These are phyloP conservation scores for Kuraishia cidri DNA, from an alignment of 805 yeast genomes.

Conservation along the genomic window DNA sequence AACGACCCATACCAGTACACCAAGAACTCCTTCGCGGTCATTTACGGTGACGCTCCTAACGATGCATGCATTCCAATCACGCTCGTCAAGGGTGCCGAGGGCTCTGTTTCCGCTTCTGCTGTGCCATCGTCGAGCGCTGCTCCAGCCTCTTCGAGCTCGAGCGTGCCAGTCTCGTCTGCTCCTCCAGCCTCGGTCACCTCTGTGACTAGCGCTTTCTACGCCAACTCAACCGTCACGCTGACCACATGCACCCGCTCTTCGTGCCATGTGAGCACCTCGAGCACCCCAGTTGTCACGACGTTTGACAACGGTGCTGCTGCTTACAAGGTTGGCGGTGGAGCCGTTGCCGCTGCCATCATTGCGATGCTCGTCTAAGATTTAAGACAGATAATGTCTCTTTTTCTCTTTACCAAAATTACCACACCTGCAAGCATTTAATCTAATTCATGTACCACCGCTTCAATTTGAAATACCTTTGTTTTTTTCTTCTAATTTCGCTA, in stretches of 20 bases:
- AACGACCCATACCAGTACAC: conserved; percentile 33
- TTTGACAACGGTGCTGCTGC: conserved; percentile 2
- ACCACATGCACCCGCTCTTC: neutral
- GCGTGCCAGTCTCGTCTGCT: neutral
- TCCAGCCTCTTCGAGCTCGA: neutral
- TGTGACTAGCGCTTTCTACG: too few relatives aligned
- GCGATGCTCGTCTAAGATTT: neutral
- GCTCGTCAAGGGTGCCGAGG: conserved; percentile 1
- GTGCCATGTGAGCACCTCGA: neutral
- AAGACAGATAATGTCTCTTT: too few relatives aligned
- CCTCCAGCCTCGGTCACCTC: conserved; percentile 1
- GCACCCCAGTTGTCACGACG: neutral
- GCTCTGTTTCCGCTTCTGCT: conserved; percentile 13
- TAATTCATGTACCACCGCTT: neutral
- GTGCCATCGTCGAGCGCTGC: conserved; percentile 18
- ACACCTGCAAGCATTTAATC: too few relatives aligned
- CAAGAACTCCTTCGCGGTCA: conserved; percentile 15
- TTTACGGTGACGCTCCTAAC: conserved; percentile 8
- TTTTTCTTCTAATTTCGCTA: neutral
- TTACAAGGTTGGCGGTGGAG: conserved; percentile 1
- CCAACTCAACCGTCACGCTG: neutral
- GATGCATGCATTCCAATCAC: conserved; percentile 1
- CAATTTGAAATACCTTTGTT: neutral
- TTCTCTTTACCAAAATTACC: too few relatives aligned
- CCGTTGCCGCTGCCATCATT: neutral